These are phyloP conservation scores for Fusarium musae DNA, from an alignment of 2,329 filamentous ascomycete genomes.

Conservation along the genomic window DNA sequence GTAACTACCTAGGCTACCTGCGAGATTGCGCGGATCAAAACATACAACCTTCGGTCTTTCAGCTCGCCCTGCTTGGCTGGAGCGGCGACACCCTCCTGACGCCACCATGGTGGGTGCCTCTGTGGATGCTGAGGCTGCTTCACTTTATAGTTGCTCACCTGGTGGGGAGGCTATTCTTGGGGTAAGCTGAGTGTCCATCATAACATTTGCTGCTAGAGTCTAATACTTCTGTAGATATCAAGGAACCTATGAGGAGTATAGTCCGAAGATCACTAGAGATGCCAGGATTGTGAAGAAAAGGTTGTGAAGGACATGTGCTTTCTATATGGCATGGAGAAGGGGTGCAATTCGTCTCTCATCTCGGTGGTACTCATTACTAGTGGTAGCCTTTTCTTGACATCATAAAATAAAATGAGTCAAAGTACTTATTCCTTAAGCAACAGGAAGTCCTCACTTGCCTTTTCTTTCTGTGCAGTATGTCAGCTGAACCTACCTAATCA, in stretches of 20 bases:
- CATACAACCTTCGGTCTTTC: neutral
- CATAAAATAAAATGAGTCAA: too few species aligned
- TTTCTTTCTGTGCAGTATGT: neutral
- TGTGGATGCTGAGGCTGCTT: neutral
- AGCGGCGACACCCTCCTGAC: neutral
- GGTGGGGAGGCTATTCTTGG: neutral
- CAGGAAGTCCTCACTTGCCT: too few species aligned
- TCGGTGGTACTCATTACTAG: rapidly evolving
- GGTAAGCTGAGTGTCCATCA: neutral
- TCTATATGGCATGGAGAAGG: neutral
- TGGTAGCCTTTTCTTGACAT: neutral
- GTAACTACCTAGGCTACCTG: neutral
- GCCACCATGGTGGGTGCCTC: neutral
- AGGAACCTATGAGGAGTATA: neutral
- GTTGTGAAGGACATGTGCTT: neutral
- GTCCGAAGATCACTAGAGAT: neutral
- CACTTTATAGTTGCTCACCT: neutral
- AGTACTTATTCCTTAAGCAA: too few species aligned
- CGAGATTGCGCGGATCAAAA: neutral
- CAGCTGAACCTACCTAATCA: neutral
- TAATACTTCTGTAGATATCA: neutral
- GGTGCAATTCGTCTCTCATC: neutral
- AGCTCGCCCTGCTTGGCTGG: neutral
- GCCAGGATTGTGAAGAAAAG: neutral
- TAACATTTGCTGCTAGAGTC: neutral